A percentile compares a stretch with the other conserved stretches of the same genome.
Conservation (phyloP, 169 alveolate genomes). For the Plasmodium blacklocki region DNA sequence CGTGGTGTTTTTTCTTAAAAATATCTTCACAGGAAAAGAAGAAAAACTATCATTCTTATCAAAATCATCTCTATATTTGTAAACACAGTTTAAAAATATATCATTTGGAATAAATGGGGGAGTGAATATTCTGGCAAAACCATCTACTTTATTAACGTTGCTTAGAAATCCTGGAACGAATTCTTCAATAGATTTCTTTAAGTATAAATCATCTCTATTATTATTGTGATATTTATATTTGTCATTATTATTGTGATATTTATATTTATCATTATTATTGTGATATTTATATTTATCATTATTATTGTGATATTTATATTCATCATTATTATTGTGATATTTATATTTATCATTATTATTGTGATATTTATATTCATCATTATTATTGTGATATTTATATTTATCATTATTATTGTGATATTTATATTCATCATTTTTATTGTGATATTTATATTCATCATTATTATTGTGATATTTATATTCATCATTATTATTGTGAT, state of each 20-base stretch:
- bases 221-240: too few species aligned
- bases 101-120: conserved; percentile 33
- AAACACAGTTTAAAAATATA: conserved; percentile 24
- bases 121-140: conserved; percentile 18
- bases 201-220: too few species aligned
- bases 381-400: background rate
- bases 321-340: background rate
- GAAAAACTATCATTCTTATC: background rate
- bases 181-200: conserved; percentile 34
- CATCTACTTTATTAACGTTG: conserved; percentile 30
- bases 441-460: too few species aligned
- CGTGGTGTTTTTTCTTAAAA: conserved; percentile 26
- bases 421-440: too few species aligned
- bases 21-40: conserved; percentile 46
- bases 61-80: background rate
- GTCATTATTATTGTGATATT: too few species aligned
- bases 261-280: too few species aligned
- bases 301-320: too few species aligned
- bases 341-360: too few species aligned
- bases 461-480: too few species aligned
- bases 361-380: too few species aligned
- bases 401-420: too few species aligned
- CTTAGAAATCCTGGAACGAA: conserved; percentile 35
- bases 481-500: background rate
- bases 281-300: too few species aligned